Base-by-base conservation (phyloP, 2,329 filamentous ascomycete species). In the Sordariomycetes sp. region DNA sequence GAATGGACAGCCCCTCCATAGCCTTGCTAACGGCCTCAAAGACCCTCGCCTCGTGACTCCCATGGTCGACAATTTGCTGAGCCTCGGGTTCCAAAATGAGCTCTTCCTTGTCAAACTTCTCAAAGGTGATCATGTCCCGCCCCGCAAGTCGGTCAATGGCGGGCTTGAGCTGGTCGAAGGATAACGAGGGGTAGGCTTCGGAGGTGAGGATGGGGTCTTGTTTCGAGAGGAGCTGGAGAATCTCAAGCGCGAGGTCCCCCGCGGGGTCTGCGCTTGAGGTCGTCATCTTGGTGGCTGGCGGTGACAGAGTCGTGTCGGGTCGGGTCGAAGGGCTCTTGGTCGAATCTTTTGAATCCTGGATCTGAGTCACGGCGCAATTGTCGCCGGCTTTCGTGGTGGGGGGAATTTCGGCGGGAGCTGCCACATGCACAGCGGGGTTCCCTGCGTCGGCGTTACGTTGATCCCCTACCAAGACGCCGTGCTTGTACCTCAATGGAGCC, bases 71-170 rank as follows among this genome's bases (percentile, higher is more conserved):
- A 50, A 90, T 84, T 45, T 74, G 68, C 53, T 83, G 68, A 10
- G 75, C 85, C 53, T 90, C 84, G 20, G 74, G 61, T 39, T 93
- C 92, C 21, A 96, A 66, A 23, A 79, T 50, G 11, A 81, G 74
- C 50, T 88, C 77, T 54, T 95, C 86, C 34, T 72, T 70, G 46
- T 95, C 87, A 40, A 86, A 71, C 30, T 84, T 82, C 48, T 93
- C 78, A 61, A 94, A 95, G 44, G 72, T 68, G 42, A 96, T 69
- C 86, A 95, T 95, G 33, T 79, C 80, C 47, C 90, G 76, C 39
- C 86, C 92, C 20, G 70, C 72, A 34, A 98, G 73, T 46, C 87
- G 77, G 63, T 96, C 92, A 43, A 96, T 71, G 20, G 86, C 85
- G 42, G 84, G 82, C 66, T 95, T 96, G 53, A 95, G 65, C 39